Evolutionary conservation across 140 eudicot species (phyloP).

Genomic region (Flaveria floridana): DNA sequence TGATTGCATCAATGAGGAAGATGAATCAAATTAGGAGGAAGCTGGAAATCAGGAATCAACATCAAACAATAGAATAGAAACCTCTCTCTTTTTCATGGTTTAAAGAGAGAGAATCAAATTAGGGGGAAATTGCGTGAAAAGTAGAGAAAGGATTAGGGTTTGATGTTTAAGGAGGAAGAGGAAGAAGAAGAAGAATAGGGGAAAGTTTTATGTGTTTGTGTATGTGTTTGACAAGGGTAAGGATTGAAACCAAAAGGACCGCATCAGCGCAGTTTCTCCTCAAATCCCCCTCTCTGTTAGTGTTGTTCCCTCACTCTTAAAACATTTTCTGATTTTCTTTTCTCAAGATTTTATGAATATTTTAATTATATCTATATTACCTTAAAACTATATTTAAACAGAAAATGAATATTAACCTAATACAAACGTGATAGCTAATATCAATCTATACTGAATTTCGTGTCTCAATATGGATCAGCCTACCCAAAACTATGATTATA

Average conservation of each 20-base stretch:
- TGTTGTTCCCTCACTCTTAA: not conserved
- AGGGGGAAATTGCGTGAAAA: not conserved
- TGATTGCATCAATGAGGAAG: constrained; percentile 16
- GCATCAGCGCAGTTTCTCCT: constrained; percentile 36
- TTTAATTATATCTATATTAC: no score
- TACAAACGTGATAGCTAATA: no score
- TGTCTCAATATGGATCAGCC: no score
- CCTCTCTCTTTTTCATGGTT: constrained; percentile 25
- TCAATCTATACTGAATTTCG: no score
- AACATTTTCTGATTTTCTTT: not conserved
- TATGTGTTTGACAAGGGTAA: constrained; percentile 24
- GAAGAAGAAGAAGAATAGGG: constrained; percentile 17
- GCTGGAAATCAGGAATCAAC: constrained; percentile 21
- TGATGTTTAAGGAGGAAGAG: constrained; percentile 29
- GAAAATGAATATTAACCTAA: no score
- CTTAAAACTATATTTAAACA: no score
- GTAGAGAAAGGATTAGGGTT: constrained; percentile 20
- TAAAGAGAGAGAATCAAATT: constrained; percentile 15
- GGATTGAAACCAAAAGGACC: constrained; percentile 28
- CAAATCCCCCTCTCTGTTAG: constrained; percentile 4
- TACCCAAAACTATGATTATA: no score
- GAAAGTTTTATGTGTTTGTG: not conserved
- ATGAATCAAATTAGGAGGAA: not conserved
- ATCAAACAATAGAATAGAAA: constrained; percentile 2
- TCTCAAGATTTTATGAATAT: not conserved